phyloP scores from a whole-genome alignment of 768 basidiomycete species.

The Podaxis sp. region DNA sequence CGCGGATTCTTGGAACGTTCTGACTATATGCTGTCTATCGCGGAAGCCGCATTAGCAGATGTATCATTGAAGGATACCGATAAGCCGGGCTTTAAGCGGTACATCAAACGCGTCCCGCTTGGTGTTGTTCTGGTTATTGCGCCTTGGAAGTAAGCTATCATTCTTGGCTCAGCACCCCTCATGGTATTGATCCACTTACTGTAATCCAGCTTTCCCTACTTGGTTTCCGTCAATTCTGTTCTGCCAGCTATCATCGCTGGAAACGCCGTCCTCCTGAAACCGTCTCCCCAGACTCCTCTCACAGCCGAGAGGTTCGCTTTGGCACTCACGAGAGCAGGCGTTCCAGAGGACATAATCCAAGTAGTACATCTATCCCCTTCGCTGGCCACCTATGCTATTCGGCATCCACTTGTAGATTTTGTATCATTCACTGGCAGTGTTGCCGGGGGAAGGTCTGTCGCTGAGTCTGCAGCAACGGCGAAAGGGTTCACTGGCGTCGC shows the following conservation, averaged over 20 bases:
- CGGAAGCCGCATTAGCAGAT: constrained; percentile 70
- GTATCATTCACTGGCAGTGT: constrained; percentile 92
- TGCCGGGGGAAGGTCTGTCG: constrained; percentile 70
- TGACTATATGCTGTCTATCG: constrained; percentile 83
- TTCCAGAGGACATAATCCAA: constrained; percentile 73
- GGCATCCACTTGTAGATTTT: constrained; percentile 71
- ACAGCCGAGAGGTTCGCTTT: constrained; percentile 77
- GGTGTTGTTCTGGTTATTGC: constrained; percentile 89
- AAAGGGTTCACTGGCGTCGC: constrained; percentile 83
- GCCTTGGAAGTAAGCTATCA: constrained; percentile 82
- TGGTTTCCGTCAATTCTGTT: constrained; percentile 88
- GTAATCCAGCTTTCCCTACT: constrained; percentile 74
- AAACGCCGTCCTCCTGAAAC: constrained; percentile 90
- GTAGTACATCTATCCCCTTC: constrained; percentile 71
- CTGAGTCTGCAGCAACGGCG: constrained; percentile 63
- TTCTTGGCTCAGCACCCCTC: background rate
- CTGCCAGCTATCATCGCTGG: constrained; percentile 90
- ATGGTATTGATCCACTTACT: background rate
- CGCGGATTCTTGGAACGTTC: constrained; percentile 81
- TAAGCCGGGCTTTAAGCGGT: constrained; percentile 80
- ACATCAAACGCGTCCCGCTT: constrained; percentile 79
- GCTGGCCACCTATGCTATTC: constrained; percentile 58
- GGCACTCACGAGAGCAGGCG: constrained; percentile 72
- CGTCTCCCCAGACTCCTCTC: constrained; percentile 94
- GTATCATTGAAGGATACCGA: constrained; percentile 74